A percentile compares a stretch with the other conserved stretches of the same genome.
These are phyloP conservation scores for Alternaria panax DNA, from an alignment of 2,329 filamentous ascomycete species.

Conservation along the genomic window DNA sequence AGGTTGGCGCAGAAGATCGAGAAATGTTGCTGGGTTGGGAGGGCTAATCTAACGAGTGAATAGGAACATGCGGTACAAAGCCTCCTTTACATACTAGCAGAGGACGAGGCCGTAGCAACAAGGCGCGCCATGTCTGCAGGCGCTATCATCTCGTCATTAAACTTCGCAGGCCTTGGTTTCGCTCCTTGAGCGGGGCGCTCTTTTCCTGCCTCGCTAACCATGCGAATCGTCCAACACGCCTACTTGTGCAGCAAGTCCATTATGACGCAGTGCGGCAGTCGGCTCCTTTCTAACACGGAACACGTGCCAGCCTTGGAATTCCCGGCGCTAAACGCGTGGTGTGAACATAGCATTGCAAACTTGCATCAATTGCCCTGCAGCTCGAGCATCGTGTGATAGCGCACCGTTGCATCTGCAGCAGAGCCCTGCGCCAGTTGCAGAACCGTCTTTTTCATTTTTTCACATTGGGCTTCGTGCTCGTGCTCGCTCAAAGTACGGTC, in stretches of 20 bases:
- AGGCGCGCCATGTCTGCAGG: conserved; percentile 9
- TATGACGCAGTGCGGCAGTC: conserved; percentile 28
- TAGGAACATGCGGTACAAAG: conserved; percentile 10
- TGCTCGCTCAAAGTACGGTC: not conserved
- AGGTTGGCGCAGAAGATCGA: conserved; percentile 2
- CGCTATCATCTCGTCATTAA: conserved; percentile 30
- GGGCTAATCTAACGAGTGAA: conserved; percentile 16
- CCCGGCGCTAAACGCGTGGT: conserved; percentile 25
- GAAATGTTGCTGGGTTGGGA: conserved; percentile 12
- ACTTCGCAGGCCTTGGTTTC: conserved; percentile 24
- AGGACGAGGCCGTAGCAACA: conserved; percentile 3
- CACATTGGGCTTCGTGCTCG: not conserved
- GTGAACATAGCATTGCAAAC: conserved; percentile 9
- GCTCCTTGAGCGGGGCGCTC: conserved; percentile 13
- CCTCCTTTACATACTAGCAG: conserved; percentile 5
- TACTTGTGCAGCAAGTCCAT: conserved; percentile 10
- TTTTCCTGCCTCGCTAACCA: conserved; percentile 15
- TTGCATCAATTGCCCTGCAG: conserved; percentile 18
- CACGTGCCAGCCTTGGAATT: conserved; percentile 18
- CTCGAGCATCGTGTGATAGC: conserved; percentile 9
- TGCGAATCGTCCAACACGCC: conserved; percentile 17
- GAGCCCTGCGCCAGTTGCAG: conserved; percentile 16
- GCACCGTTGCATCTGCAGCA: conserved; percentile 1
- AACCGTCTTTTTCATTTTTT: not conserved
- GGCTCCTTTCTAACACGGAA: conserved; percentile 10